Percentiles rank a stretch among this genome's conserved stretches.
Conservation (phyloP, 257 asterid species). For the Fraxinus americana region DNA sequence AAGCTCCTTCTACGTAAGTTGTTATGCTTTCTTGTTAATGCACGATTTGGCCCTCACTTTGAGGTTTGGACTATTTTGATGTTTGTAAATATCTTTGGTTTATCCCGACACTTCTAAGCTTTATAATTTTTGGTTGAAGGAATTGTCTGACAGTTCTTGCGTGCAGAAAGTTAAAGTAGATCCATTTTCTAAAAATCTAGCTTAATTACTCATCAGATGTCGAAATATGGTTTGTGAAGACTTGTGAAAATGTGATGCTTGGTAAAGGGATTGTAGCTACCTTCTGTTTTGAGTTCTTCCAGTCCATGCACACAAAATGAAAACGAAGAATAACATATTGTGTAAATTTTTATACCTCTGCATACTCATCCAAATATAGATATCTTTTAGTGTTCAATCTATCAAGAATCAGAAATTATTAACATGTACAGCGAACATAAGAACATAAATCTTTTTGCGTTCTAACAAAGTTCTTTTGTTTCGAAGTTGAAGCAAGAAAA, state of each 20-base stretch:
- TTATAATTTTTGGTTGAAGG: not conserved
- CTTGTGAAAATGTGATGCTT: not conserved
- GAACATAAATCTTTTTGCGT: not conserved
- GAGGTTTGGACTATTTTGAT: not conserved
- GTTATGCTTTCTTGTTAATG: not conserved
- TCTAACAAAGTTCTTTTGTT: not conserved
- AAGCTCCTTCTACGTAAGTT: constrained; percentile 98
- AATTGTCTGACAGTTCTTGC: not conserved
- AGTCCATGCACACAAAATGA: not conserved
- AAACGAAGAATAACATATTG: not conserved
- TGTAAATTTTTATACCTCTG: not conserved
- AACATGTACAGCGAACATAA: not conserved
- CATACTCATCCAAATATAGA: not conserved
- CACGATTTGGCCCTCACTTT: not conserved
- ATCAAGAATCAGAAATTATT: not conserved
- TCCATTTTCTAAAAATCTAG: not conserved
- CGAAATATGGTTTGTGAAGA: not conserved
- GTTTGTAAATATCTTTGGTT: not conserved
- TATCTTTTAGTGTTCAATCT: not conserved
- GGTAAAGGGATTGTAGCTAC: not conserved
- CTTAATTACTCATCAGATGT: not conserved
- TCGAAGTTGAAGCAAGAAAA: not conserved
- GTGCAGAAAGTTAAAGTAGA: not conserved
- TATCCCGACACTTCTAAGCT: not conserved
- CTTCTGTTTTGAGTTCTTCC: not conserved